Conservation (phyloP, 2,329 filamentous ascomycete genomes). For the Aureobasidium sp. region DNA sequence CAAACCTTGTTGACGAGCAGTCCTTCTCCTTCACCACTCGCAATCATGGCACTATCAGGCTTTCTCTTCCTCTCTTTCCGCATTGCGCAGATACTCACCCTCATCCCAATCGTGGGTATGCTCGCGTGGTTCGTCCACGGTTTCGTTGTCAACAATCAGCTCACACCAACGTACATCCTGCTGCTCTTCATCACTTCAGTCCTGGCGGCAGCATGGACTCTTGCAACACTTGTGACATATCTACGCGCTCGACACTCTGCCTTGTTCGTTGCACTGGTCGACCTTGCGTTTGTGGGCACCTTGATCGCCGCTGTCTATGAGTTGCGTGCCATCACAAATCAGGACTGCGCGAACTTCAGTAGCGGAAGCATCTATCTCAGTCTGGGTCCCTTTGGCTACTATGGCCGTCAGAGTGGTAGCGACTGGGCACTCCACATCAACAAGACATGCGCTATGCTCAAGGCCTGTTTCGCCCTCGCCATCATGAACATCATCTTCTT, state of each 20-base stretch:
- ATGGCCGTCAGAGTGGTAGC: slow-evolving; percentile 41
- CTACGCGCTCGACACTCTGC: slow-evolving; percentile 52
- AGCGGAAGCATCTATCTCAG: slow-evolving; percentile 43
- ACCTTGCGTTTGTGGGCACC: slow-evolving; percentile 56
- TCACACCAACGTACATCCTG: slow-evolving; percentile 55
- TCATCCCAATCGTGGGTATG: slow-evolving; percentile 59
- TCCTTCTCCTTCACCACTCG: not conserved
- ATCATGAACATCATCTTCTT: slow-evolving; percentile 63
- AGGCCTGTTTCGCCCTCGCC: slow-evolving; percentile 78
- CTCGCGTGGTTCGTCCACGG: slow-evolving; percentile 56
- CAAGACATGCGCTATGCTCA: slow-evolving; percentile 86
- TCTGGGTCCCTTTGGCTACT: slow-evolving; percentile 47
- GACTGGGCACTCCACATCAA: slow-evolving; percentile 49
- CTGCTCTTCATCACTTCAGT: slow-evolving; percentile 60
- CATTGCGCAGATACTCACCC: slow-evolving; percentile 53
- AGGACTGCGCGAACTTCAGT: slow-evolving; percentile 60
- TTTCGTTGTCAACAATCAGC: slow-evolving; percentile 49
- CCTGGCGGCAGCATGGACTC: slow-evolving; percentile 53
- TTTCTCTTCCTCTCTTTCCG: slow-evolving; percentile 58
- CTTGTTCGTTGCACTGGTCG: slow-evolving; percentile 54
- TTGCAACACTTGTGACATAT: slow-evolving; percentile 55
- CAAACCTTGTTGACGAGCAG: not conserved
- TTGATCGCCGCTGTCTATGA: slow-evolving; percentile 56
- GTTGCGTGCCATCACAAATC: slow-evolving; percentile 50
- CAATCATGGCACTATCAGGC: slow-evolving; percentile 43